Conservation (phyloP, 2,329 filamentous ascomycete species). For the Botrytis aclada region DNA sequence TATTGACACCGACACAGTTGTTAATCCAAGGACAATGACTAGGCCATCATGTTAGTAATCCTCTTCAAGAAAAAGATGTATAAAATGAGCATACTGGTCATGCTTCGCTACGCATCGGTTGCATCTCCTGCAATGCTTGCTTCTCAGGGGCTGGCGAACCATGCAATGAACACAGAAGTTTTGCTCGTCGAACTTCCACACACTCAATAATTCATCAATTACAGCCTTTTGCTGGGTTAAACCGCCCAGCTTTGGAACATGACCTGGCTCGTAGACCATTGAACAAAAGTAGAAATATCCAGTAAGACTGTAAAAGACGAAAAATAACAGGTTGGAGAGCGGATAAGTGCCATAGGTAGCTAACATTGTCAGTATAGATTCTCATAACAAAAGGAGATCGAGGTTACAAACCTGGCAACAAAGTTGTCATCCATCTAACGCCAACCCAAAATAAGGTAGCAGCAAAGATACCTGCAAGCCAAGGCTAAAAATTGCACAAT, state of each 20-base stretch:
- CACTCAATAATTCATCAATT: slow-evolving; percentile 79
- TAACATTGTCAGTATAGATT: slow-evolving; percentile 41
- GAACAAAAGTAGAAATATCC: slow-evolving; percentile 82
- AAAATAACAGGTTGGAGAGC: slow-evolving; percentile 77
- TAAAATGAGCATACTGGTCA: slow-evolving; percentile 71
- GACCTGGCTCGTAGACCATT: slow-evolving; percentile 89
- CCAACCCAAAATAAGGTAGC: slow-evolving; percentile 80
- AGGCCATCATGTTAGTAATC: background rate
- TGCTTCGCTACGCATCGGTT: slow-evolving; percentile 92
- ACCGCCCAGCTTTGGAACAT: slow-evolving; percentile 84
- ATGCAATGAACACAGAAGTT: slow-evolving; percentile 96
- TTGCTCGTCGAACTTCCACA: slow-evolving; percentile 88
- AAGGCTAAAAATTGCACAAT: slow-evolving; percentile 59
- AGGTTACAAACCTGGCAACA: slow-evolving; percentile 61
- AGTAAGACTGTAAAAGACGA: slow-evolving; percentile 60
- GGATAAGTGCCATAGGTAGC: slow-evolving; percentile 63
- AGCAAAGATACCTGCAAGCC: slow-evolving; percentile 90
- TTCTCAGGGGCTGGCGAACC: slow-evolving; percentile 86
- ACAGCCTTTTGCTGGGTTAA: slow-evolving; percentile 85
- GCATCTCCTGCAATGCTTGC: slow-evolving; percentile 93
- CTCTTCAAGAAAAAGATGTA: background rate
- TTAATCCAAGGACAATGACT: slow-evolving; percentile 98
- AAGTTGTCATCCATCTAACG: slow-evolving; percentile 68
- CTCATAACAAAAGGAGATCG: slow-evolving; percentile 31
- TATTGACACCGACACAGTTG: slow-evolving; percentile 94